Evolutionary conservation across 1,284 basidiomycete species (phyloP), one percentile per base, ranked within the genome.

Genomic region (Crocinoboletus sp.): DNA sequence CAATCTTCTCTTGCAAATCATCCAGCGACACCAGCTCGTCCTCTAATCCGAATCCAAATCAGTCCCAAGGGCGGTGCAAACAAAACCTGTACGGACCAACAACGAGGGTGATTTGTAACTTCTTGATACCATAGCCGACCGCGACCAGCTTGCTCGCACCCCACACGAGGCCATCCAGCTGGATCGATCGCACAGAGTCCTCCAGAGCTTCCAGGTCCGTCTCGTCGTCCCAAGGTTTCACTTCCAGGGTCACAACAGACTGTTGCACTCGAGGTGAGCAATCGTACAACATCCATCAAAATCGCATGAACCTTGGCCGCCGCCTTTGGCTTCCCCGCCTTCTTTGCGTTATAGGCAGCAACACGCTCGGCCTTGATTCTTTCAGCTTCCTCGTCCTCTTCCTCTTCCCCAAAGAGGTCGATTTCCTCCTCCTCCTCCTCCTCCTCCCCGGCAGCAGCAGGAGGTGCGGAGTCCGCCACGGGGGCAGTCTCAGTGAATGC

Each of bases 151-250:
- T 94, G 73, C 83, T 86, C 42, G 79, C 77, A 67, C 93, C 93
- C 95, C 96, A 99, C 43, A 97, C 80, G 53, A 99, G 85, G 65
- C 96, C 95, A 48, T 91, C 87, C 76, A 82, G 74, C 69, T 93
- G 81, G 61, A 99, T 85, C 23, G 86, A 84, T 54, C 95, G 86
- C 46, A 99, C 94, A 33, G 74, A 61, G 32, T 76, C 69, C 72
- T 99, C 95, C 57, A 99, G 77, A 45, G 73, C 86, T 42, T 66
- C 77, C 92, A 99, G 94, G 73, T 98, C 91, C 49, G 95, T 99
- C 77, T 97, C 94, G 68, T 98, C 94, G 67, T 99, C 95, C 95
- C 94, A 95, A 38, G 94, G 95, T 74, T 98, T 99, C 54, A 99
- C 93, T 58, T 98, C 94, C 60, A 98, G 74, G 43, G 96, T 99